A percentile compares a stretch with the other conserved stretches of the same genome.
Conservation (phyloP, 345 rosid genomes). For the Corchorus olitorius region DNA sequence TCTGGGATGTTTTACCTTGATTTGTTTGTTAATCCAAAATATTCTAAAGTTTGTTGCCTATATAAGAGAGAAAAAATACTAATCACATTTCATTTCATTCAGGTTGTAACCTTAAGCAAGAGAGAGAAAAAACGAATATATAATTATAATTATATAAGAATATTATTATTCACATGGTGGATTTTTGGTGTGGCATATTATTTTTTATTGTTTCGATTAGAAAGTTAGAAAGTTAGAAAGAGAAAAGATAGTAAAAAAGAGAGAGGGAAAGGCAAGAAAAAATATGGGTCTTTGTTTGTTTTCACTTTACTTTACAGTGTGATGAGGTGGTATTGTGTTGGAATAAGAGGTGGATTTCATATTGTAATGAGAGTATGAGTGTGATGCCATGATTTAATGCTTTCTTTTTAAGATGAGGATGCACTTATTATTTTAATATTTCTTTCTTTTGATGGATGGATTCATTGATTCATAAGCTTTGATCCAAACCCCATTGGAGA, state of each 20-base stretch:
- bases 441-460: not conserved
- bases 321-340: not conserved
- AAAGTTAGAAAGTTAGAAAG: not conserved
- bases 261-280: not conserved
- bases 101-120: not conserved
- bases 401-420: no score
- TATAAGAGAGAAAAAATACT: not conserved
- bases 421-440: not conserved
- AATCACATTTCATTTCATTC: not conserved
- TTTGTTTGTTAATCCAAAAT: not conserved
- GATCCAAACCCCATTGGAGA: not conserved
- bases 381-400: constrained; percentile 15
- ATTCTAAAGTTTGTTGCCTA: not conserved
- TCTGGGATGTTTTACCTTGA: not conserved
- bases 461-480: not conserved
- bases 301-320: constrained; percentile 10
- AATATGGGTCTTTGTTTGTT: not conserved
- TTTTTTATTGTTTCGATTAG: not conserved
- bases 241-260: not conserved
- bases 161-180: not conserved
- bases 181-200: not conserved
- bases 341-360: not conserved
- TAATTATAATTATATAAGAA: not conserved
- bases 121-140: no score
- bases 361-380: not conserved